Conservation (phyloP, 1,284 basidiomycete genomes). For the Ustilago loliicola region DNA sequence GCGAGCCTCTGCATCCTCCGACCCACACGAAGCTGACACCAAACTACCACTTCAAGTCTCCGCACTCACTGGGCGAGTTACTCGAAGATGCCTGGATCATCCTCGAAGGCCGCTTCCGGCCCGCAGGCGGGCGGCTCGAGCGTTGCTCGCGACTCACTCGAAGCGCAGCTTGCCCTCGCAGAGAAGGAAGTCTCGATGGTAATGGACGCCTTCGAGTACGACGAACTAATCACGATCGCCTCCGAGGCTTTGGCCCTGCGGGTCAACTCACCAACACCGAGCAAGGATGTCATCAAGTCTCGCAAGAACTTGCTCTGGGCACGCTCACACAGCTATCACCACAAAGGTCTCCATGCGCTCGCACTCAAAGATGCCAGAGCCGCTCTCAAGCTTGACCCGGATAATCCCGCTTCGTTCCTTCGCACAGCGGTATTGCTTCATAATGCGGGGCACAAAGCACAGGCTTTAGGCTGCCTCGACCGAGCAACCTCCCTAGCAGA, state of each 20-base stretch:
- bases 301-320: conserved; percentile 46
- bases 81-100: conserved; percentile 9
- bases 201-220: conserved; percentile 15
- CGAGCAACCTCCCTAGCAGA: conserved; percentile 10
- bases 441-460: conserved; percentile 10
- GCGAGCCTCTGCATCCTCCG: background rate
- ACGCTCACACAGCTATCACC: conserved; percentile 28
- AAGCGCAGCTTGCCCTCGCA: conserved; percentile 15
- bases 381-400: conserved; percentile 39
- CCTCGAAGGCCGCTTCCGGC: background rate
- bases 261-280: background rate
- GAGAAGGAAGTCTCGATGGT: conserved; percentile 25
- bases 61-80: background rate
- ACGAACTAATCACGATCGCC: conserved; percentile 26
- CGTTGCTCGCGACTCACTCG: background rate
- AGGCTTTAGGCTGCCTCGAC: conserved; percentile 31
- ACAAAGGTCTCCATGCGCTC: conserved; percentile 9
- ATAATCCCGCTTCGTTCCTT: conserved; percentile 26
- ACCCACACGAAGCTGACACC: background rate
- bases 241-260: conserved; percentile 28
- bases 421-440: conserved; percentile 30
- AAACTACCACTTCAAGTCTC: background rate
- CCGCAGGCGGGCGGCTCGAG: background rate
- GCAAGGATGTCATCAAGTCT: conserved; percentile 28
- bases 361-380: conserved; percentile 40